These are phyloP conservation scores for Emericellopsis atlantica DNA, from an alignment of 2,329 filamentous ascomycete species.

Conservation along the genomic window DNA sequence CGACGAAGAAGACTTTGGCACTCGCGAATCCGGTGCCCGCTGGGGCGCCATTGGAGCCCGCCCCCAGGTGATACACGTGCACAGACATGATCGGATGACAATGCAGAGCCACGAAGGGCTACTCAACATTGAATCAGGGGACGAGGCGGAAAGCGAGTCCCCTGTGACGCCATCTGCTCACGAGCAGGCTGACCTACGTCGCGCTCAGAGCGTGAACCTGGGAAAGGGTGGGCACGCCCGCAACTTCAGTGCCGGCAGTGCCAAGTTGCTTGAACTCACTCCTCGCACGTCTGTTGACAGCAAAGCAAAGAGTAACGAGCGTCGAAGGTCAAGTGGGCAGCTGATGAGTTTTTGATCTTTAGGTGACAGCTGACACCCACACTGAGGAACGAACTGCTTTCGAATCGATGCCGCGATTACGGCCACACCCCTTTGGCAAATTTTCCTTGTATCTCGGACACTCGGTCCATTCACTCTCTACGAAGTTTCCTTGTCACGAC, in stretches of 20 bases:
- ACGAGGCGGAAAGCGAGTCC: slow-evolving; percentile 17
- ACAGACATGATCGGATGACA: slow-evolving; percentile 24
- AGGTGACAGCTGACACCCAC: too few species aligned
- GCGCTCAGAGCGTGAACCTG: slow-evolving; percentile 60
- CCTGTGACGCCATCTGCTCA: slow-evolving; percentile 13
- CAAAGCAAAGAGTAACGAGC: background rate
- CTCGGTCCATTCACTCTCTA: background rate
- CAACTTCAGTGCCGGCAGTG: slow-evolving; percentile 67
- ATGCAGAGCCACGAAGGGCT: slow-evolving; percentile 41
- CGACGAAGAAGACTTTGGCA: slow-evolving; percentile 38
- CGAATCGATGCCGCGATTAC: background rate
- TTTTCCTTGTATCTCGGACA: background rate
- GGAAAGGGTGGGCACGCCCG: slow-evolving; percentile 47
- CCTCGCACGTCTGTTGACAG: slow-evolving; percentile 27
- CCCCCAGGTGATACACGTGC: slow-evolving; percentile 48
- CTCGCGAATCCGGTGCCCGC: slow-evolving; percentile 28
- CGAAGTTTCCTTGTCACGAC: background rate
- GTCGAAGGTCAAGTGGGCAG: background rate
- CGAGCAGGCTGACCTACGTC: slow-evolving; percentile 33
- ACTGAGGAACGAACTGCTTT: too few species aligned
- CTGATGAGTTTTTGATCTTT: background rate
- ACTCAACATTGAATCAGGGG: slow-evolving; percentile 26
- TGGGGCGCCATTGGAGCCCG: slow-evolving; percentile 38
- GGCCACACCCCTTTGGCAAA: background rate
- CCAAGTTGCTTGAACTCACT: slow-evolving; percentile 57